phyloP scores from a whole-genome alignment of 768 basidiomycete genomes.

The Clitopilus hobsonii region DNA sequence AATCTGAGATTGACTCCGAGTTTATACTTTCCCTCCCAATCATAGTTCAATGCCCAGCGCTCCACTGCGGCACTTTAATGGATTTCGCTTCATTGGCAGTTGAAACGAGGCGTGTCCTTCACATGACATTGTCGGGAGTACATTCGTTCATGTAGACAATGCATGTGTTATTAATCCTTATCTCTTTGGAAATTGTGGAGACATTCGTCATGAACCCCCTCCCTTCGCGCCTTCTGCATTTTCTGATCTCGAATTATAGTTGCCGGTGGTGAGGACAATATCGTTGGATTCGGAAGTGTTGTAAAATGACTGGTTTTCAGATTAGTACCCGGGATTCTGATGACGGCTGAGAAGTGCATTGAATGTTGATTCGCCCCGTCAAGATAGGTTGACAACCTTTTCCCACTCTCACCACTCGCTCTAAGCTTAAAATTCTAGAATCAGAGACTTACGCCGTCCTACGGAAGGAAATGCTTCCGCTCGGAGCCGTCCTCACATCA shows the following conservation, averaged over 20 bases:
- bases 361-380: background rate
- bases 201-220: conserved; percentile 1
- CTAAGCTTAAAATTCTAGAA: too few relatives aligned
- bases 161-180: too few relatives aligned
- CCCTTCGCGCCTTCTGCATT: background rate
- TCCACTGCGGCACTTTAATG: too few relatives aligned
- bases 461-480: too few relatives aligned
- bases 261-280: background rate
- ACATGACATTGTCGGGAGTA: too few relatives aligned
- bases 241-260: background rate
- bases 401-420: too few relatives aligned
- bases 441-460: too few relatives aligned
- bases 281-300: background rate
- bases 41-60: background rate
- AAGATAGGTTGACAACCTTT: background rate
- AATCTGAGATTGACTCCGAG: background rate
- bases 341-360: conserved; percentile 1
- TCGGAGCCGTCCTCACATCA: too few relatives aligned
- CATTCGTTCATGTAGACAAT: too few relatives aligned
- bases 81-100: background rate
- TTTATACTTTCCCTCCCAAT: background rate
- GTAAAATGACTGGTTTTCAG: background rate
- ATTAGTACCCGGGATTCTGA: background rate
- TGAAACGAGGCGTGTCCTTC: too few relatives aligned
- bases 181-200: too few relatives aligned